Conservation (phyloP, 768 basidiomycete genomes). For the Termitomyces sp. region DNA sequence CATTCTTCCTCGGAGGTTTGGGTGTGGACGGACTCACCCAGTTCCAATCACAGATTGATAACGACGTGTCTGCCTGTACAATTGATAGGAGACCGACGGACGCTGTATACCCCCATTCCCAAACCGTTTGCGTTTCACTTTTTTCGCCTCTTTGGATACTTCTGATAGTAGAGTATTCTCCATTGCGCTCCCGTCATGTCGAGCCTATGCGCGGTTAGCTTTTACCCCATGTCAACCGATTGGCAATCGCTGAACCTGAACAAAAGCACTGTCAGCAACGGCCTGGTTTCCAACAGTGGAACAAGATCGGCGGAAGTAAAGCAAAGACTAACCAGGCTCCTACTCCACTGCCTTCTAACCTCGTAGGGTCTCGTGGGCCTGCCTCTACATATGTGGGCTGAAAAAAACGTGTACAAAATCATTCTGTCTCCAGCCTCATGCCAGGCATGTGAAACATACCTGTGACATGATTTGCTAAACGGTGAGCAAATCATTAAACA, state of each 20-base stretch:
- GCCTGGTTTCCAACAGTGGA: conserved; percentile 59
- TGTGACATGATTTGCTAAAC: conserved; percentile 29
- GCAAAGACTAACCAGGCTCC: conserved; percentile 24
- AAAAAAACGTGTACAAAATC: conserved; percentile 62
- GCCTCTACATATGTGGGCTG: background rate
- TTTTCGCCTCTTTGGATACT: background rate
- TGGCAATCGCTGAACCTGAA: background rate
- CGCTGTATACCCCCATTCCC: no score
- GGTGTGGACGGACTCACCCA: background rate
- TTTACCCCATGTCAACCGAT: background rate
- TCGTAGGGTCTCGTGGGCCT: no score
- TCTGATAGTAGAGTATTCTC: background rate
- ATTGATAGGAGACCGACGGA: background rate
- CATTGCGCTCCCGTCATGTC: background rate
- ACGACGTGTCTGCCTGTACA: background rate
- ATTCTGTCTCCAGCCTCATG: conserved; percentile 44
- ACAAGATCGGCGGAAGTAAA: conserved; percentile 54
- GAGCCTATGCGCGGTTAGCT: conserved; percentile 2
- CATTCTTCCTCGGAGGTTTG: background rate
- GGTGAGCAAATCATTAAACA: background rate
- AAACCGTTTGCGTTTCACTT: no score
- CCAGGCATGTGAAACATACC: conserved; percentile 56
- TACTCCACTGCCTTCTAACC: conserved; percentile 27
- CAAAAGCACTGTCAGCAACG: conserved; percentile 51
- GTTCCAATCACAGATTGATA: background rate